Base-by-base conservation (phyloP, 73 alveolate genomes). In the Paramecium biaurelia region DNA sequence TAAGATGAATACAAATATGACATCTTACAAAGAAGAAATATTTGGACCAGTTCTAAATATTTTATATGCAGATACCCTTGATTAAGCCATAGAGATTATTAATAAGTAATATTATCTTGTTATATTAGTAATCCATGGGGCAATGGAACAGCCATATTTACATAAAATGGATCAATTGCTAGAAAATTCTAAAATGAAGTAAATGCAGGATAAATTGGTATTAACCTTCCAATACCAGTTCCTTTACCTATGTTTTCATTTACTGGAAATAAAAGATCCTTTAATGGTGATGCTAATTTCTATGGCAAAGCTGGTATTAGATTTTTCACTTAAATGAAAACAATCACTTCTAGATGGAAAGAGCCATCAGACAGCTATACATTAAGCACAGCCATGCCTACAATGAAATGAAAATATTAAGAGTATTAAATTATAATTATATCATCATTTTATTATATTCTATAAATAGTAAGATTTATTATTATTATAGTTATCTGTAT, bases 111-210 rank as follows among this genome's bases (percentile, higher is more conserved):
- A 30, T 47, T 43, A 67, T 42, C 94, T 79, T 42, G 8, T 3
- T 6, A 11, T 38, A 79, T 18, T 53, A 85, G 95, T 35, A 94
- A 94, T 74, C 95, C 95, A 12, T 94, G 85, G 57, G 97, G 97
- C 49, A 94, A 97, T 85, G 99, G 99, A 59, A 96, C 99, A 20
- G 99, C 99, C 21, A 94, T 97, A 92, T 97, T 97, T 96, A 97
- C 99, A 14, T 93, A 92, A 86, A 86, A 92, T 70, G 99, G 99
- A 53, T 93, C 97, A 59, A 96, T 96, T 26, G 99, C 99, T 21
- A 92, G 99, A 59, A 95, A 96, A 76, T 97, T 95, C 98, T 93
- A 95, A 79, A 90, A 95, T 74, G 98, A 97, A 76, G 94, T 97
- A 9, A 98, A 97, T 43, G 97, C 97, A 7, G 98, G 99, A 38